Percentiles rank a stretch among this genome's conserved stretches.
phyloP scores from a whole-genome alignment of 192 early-diverging fungal species.

The Linnemannia schmuckeri region DNA sequence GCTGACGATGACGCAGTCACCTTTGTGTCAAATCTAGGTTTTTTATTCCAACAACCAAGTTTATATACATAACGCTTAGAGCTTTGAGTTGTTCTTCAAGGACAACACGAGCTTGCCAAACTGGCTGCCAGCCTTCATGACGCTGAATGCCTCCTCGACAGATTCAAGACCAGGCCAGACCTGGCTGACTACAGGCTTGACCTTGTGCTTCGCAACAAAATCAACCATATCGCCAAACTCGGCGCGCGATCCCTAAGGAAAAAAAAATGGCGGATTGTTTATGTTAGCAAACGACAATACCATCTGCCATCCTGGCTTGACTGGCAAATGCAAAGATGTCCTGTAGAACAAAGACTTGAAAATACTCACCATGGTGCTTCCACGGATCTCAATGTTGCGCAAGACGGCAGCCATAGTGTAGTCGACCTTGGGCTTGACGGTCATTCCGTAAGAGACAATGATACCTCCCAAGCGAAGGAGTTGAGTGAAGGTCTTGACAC shows the following conservation, averaged over 20 bases:
- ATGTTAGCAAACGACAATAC: background rate
- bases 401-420: constrained; percentile 64
- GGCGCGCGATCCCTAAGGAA: constrained; percentile 42
- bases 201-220: constrained; percentile 68
- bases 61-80: background rate
- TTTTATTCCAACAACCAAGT: background rate
- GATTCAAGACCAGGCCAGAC: constrained; percentile 66
- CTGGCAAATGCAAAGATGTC: background rate
- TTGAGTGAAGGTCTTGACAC: constrained; percentile 54
- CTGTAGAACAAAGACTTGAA: background rate
- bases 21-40: too few species aligned
- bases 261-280: background rate
- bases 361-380: constrained; percentile 73
- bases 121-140: constrained; percentile 28
- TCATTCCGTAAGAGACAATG: constrained; percentile 74
- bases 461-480: constrained; percentile 66
- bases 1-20: constrained; percentile 16
- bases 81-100: constrained; percentile 24
- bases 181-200: constrained; percentile 68
- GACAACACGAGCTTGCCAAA: constrained; percentile 51
- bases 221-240: constrained; percentile 75
- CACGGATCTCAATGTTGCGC: constrained; percentile 73
- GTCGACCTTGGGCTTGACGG: constrained; percentile 56
- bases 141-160: constrained; percentile 28
- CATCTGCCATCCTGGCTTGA: background rate